Conservation (phyloP, 495 filamentous ascomycete species). For the Neurospora sp. region DNA sequence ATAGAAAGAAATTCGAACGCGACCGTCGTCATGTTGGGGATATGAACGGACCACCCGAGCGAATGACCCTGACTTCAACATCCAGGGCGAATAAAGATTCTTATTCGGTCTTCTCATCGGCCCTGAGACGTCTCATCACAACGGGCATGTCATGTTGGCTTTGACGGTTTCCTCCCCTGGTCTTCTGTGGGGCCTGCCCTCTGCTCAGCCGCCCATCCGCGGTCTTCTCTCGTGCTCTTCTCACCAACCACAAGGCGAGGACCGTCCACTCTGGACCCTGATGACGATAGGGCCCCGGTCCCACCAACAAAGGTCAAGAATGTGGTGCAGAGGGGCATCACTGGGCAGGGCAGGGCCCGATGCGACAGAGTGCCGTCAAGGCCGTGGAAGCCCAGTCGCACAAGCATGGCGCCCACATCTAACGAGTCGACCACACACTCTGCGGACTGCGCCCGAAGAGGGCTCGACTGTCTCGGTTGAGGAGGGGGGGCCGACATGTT, state of each 20-base stretch:
- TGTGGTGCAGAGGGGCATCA: slow-evolving; percentile 5
- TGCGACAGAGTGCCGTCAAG: neutral
- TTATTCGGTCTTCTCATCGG: neutral
- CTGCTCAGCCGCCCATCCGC: neutral
- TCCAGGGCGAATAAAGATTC: neutral
- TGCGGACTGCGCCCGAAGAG: neutral
- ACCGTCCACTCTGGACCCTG: neutral
- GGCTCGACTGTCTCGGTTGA: neutral
- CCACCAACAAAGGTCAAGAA: slow-evolving; percentile 14
- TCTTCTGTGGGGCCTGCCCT: neutral
- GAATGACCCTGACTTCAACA: neutral
- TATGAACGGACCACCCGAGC: neutral
- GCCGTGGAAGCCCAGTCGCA: neutral
- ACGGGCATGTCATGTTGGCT: neutral
- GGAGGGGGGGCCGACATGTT: neutral
- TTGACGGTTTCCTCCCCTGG: neutral
- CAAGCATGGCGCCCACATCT: neutral
- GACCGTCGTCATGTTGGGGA: neutral
- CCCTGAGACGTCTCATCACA: neutral
- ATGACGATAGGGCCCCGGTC: slow-evolving; percentile 21
- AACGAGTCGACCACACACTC: neutral
- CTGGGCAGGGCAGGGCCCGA: neutral
- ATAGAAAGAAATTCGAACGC: neutral
- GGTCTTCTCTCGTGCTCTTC: neutral
- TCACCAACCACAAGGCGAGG: neutral